Conservation (phyloP, 768 basidiomycete species). For the Lentinula sp. region DNA sequence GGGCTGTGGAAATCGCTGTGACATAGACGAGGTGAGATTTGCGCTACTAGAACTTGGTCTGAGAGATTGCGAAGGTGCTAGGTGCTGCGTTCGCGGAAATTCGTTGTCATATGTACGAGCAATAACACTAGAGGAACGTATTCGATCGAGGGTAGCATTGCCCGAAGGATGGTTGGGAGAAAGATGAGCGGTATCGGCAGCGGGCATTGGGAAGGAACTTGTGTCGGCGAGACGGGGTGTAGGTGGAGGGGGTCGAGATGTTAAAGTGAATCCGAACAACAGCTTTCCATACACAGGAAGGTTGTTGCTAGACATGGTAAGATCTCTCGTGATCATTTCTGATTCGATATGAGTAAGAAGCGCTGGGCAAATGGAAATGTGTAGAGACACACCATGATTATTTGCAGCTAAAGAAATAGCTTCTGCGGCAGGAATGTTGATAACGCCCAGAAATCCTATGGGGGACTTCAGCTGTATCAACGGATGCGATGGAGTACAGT, state of each 20-base stretch:
- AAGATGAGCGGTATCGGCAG: constrained; percentile 8
- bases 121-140: not conserved
- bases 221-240: constrained; percentile 13
- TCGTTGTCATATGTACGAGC: constrained; percentile 5
- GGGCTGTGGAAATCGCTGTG: constrained; percentile 8
- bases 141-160: not conserved
- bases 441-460: constrained; percentile 55
- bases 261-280: constrained; percentile 52
- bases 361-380: constrained; percentile 7
- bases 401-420: constrained; percentile 43
- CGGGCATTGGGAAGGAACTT: constrained; percentile 7
- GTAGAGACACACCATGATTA: constrained; percentile 34
- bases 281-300: constrained; percentile 81
- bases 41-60: constrained; percentile 20
- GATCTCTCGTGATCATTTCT: constrained; percentile 72
- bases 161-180: not conserved
- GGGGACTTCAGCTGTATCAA: not conserved
- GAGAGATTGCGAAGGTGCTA: constrained; percentile 13
- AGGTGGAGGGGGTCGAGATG: constrained; percentile 24
- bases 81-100: constrained; percentile 11
- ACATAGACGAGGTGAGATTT: constrained; percentile 3
- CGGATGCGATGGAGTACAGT: constrained; percentile 31
- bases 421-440: constrained; percentile 50
- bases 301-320: constrained; percentile 69
- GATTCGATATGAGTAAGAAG: constrained; percentile 13